phyloP scores from a whole-genome alignment of 106 monocot genomes.

The Apostasia ramifera region DNA sequence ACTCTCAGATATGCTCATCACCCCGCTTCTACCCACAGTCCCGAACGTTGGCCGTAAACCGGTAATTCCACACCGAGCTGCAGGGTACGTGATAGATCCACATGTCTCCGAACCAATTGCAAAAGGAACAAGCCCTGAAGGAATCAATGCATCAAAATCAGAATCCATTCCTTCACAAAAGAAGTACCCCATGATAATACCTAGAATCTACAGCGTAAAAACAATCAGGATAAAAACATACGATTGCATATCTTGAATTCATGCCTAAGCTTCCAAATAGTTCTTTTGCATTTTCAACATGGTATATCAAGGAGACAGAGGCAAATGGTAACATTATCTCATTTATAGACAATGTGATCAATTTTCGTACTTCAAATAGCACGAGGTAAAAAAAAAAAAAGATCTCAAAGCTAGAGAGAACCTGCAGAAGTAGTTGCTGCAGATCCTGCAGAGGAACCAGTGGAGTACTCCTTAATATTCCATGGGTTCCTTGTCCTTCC shows the following conservation, averaged over 20 bases:
- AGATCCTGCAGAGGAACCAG: slow-evolving; percentile 96
- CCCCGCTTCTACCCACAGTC: slow-evolving; percentile 79
- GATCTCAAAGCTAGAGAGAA: slow-evolving; percentile 10
- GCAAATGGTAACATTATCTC: not conserved
- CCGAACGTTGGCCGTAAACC: slow-evolving; percentile 88
- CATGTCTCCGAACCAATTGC: slow-evolving; percentile 95
- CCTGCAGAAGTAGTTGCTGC: slow-evolving; percentile 95
- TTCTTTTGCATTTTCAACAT: no score
- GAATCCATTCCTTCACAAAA: not conserved
- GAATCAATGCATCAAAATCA: not conserved
- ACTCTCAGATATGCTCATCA: slow-evolving; percentile 98
- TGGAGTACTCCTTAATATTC: slow-evolving; percentile 82
- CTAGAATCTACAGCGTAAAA: no score
- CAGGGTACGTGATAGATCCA: slow-evolving; percentile 81
- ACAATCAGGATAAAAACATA: no score
- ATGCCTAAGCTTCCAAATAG: no score
- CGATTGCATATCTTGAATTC: no score
- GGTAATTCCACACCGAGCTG: slow-evolving; percentile 88
- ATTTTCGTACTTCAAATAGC: not conserved
- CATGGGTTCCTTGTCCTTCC: slow-evolving; percentile 97
- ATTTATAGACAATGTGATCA: not conserved
- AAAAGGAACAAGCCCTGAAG: slow-evolving; percentile 76
- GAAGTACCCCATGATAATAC: not conserved
- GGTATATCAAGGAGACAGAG: not conserved
- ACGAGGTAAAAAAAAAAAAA: not conserved